Base-by-base conservation (phyloP, 164 flowering plant species). In the Cinnamomum chago region DNA sequence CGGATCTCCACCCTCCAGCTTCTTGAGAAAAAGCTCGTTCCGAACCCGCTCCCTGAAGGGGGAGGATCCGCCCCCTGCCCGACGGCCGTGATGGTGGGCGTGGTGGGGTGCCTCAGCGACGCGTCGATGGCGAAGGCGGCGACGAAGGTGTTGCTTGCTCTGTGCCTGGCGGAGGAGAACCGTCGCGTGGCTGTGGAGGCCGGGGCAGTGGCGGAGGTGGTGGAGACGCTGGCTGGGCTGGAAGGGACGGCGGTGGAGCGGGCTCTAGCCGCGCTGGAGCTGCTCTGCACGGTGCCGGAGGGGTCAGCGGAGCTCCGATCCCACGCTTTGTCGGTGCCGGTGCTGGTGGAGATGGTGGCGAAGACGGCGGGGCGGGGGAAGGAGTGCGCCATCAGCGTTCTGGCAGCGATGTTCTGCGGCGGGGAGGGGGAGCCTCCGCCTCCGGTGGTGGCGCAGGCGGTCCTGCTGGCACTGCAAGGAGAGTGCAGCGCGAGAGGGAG, bases 251-350 rank as follows among this genome's bases (percentile, higher is more conserved):
- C 85, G 69, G 97, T 89, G 72, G 98, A 92, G 82, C 20, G 98
- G 69, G 94, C 95, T 0, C 50, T 94, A 62, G 97, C 98, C 58
- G 96, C 87, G 68, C 80, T 94, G 71, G 97, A 92, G 82, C 85
- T 94, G 55, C 82, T 92, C 74, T 94, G 97, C 70, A 91, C 91
- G 76, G 90, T 90, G 72, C 77, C 81, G 62, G 97, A 94, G 73
- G 98, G 97, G 14, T 92, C 88, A 17, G 92, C 85, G 72, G 95
- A 85, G 84, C 78, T 90, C 18, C 74, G 95, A 67, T 79, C 84
- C 1, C 97, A 94, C 74, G 96, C 97, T 11, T 84, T 94, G 75
- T 88, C 92, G 4, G 96, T 92, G 79, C 98, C 97, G 7, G 86
- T 89, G 83, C 87, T 94, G 88, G 92, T 94, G 72, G 82, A 85